Percentiles rank a stretch among this genome's conserved stretches.
Evolutionary conservation across 306 rosid species (phyloP).

Genomic region (Sophora flavescens): DNA sequence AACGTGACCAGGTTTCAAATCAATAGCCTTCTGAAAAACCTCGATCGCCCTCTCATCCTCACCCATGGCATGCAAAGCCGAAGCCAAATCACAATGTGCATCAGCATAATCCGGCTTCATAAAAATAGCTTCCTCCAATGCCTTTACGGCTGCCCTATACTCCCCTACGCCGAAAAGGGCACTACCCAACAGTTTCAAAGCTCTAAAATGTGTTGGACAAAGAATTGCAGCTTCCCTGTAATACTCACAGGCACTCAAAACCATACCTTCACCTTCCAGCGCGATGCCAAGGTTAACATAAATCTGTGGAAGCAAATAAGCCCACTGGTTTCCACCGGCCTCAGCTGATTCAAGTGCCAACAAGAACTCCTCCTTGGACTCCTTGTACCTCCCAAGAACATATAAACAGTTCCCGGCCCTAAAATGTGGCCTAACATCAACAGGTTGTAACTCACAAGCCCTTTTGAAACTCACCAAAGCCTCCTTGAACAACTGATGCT

Average conservation of each 20-base stretch:
- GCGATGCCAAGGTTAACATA: conserved; percentile 96
- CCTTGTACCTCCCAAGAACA: conserved; percentile 75
- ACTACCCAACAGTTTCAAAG: conserved; percentile 94
- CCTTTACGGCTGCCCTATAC: conserved; percentile 93
- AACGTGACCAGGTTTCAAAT: conserved; percentile 90
- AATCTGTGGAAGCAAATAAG: conserved; percentile 94
- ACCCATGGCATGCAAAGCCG: conserved; percentile 90
- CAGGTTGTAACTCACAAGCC: conserved; percentile 97
- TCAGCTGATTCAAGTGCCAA: conserved; percentile 93
- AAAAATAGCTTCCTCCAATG: conserved; percentile 93
- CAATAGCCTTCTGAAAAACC: conserved; percentile 98
- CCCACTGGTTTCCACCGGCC: conserved; percentile 97
- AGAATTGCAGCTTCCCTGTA: conserved; percentile 98
- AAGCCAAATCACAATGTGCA: conserved; percentile 98
- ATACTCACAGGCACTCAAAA: conserved; percentile 98
- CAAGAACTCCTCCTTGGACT: conserved; percentile 90
- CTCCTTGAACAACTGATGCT: conserved; percentile 91
- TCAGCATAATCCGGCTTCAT: conserved; percentile 97
- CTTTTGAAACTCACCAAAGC: conserved; percentile 86
- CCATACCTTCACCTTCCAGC: conserved; percentile 99
- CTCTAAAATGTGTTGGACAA: conserved; percentile 97
- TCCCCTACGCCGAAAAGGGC: conserved; percentile 99
- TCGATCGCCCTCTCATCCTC: conserved; percentile 97
- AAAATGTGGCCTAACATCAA: conserved; percentile 95
- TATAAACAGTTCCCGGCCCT: conserved; percentile 92